A percentile compares a stretch with the other conserved stretches of the same genome.
phyloP scores from a whole-genome alignment of 345 rosid species.

The Boechera stricta region DNA sequence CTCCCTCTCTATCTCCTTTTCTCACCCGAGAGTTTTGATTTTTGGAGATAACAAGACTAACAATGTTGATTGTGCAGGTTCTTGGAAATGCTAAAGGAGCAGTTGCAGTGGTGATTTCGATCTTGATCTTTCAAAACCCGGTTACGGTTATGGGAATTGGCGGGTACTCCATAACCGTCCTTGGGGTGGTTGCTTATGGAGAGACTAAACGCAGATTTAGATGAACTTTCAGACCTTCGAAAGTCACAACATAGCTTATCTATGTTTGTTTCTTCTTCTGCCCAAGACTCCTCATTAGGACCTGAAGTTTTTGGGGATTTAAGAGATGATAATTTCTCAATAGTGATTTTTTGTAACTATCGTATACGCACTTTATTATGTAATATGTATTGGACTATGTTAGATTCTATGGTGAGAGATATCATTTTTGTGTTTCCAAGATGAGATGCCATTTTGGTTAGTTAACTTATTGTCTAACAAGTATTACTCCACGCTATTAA shows the following conservation, averaged over 20 bases:
- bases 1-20: neutral
- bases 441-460: constrained; percentile 21
- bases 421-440: constrained; percentile 7
- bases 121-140: constrained; percentile 81
- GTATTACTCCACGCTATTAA: no score
- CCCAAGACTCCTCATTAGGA: constrained; percentile 32
- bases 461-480: no score
- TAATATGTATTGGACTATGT: constrained; percentile 28
- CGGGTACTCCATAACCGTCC: constrained; percentile 79
- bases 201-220: constrained; percentile 88
- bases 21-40: neutral
- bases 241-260: constrained; percentile 23
- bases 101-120: constrained; percentile 88
- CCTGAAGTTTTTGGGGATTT: constrained; percentile 3
- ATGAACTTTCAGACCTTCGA: constrained; percentile 40
- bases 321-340: constrained; percentile 33
- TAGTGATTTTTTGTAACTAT: constrained; percentile 46
- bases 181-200: constrained; percentile 90
- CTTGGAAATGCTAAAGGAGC: constrained; percentile 98
- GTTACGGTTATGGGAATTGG: constrained; percentile 84
- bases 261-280: constrained; percentile 21
- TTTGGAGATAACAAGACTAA: neutral
- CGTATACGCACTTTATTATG: constrained; percentile 14
- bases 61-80: constrained; percentile 57
- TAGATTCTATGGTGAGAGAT: constrained; percentile 31